These are phyloP conservation scores for Hydnum rufescens DNA, from an alignment of 768 basidiomycete species.

Conservation along the genomic window DNA sequence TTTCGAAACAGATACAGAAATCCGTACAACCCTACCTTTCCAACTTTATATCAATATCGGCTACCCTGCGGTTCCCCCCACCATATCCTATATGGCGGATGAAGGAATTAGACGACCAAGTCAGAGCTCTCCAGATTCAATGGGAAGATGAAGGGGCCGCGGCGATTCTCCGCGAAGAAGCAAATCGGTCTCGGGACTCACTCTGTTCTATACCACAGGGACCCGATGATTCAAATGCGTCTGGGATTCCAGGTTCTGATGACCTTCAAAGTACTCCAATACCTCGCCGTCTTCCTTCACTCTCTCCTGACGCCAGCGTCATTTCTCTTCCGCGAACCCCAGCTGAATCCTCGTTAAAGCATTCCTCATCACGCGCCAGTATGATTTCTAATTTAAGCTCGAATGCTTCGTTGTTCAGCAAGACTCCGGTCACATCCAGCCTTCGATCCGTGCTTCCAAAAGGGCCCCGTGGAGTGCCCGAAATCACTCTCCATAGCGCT, in stretches of 20 bases:
- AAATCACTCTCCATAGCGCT: conserved; percentile 57
- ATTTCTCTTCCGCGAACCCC: not conserved
- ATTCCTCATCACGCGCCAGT: not conserved
- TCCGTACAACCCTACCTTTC: conserved; percentile 66
- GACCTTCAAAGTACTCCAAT: not conserved
- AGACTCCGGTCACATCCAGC: not conserved
- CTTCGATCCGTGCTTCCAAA: conserved; percentile 13
- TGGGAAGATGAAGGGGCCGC: conserved; percentile 65
- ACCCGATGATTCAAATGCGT: not conserved
- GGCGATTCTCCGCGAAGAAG: conserved; percentile 50
- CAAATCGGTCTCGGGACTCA: not conserved
- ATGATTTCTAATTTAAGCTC: not conserved
- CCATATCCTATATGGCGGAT: conserved; percentile 76
- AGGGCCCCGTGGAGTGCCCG: conserved; percentile 35
- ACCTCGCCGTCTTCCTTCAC: not conserved
- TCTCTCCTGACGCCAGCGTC: not conserved
- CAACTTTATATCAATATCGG: conserved; percentile 86
- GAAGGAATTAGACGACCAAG: conserved; percentile 68
- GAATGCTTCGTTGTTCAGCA: not conserved
- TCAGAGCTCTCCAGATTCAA: conserved; percentile 44
- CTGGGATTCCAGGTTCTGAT: not conserved
- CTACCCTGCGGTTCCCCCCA: conserved; percentile 78
- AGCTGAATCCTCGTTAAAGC: not conserved
- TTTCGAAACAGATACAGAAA: conserved; percentile 60
- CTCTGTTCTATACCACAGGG: not conserved